phyloP scores from a whole-genome alignment of 371 early-diverging fungal species.

The Lichtheimia ramosa region DNA sequence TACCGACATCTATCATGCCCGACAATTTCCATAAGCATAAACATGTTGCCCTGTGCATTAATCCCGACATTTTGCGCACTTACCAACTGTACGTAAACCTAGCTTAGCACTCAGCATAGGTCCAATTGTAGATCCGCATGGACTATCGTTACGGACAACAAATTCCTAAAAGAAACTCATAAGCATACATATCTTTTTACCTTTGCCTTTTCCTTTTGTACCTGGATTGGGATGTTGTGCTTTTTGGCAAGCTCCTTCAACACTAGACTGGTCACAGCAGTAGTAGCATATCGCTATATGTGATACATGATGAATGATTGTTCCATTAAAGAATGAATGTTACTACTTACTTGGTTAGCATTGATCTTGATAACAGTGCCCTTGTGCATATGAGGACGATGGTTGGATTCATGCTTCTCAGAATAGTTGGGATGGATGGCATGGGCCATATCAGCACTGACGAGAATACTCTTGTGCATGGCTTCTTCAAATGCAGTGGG shows the following conservation, averaged over 20 bases:
- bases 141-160: constrained; percentile 91
- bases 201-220: constrained; percentile 9
- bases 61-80: neutral
- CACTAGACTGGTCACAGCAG: constrained; percentile 81
- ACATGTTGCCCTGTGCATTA: neutral
- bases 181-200: too few relatives aligned
- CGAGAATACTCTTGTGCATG: constrained; percentile 81
- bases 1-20: constrained; percentile 78
- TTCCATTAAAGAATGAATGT: neutral
- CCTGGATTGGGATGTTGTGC: constrained; percentile 81
- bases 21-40: too few relatives aligned
- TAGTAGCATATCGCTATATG: constrained; percentile 86
- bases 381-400: constrained; percentile 89
- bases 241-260: constrained; percentile 80
- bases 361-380: constrained; percentile 96
- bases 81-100: constrained; percentile 86
- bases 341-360: constrained; percentile 80
- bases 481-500: constrained; percentile 80
- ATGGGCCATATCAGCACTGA: constrained; percentile 96
- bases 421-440: constrained; percentile 89
- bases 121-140: constrained; percentile 82
- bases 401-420: constrained; percentile 89
- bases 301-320: neutral
- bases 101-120: constrained; percentile 94
- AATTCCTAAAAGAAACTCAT: constrained; percentile 70